Base-by-base conservation (phyloP, 2,329 filamentous ascomycete genomes). In the Cladophialophora yegresii region DNA sequence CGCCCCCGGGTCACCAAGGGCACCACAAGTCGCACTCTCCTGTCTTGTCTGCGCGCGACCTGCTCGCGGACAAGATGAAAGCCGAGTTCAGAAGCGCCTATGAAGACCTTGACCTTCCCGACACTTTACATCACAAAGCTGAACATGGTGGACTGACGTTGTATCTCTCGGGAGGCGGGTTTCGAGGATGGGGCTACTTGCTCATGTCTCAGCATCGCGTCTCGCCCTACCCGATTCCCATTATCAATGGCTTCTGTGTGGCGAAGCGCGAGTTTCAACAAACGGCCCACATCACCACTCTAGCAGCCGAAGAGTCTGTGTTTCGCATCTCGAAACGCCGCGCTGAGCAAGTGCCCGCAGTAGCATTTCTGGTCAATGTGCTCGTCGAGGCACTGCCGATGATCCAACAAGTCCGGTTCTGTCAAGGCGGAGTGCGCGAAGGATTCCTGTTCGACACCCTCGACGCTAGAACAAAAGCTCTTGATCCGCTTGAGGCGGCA, bases 151-250 rank as follows among this genome's bases (percentile, higher is more conserved):
- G 84, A 4, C 81, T 92, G 63, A 86, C 89, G 36, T 81, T 96
- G 8, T 96, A 93, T 74, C 86, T 97, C 63, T 96, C 90, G 67
- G 93, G 93, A 50, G 93, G 93, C 26, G 93, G 93, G 0, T 96
- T 96, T 74, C 83, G 93, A 40, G 93, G 93, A 16, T 96, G 96
- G 82, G 93, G 92, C 6, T 96, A 91, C 76, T 87, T 96, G 73
- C 82, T 96, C 58, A 93, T 96, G 89, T 87, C 89, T 73, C 84
- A 85, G 69, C 90, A 93, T 71, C 77, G 81, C 5, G 84, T 91
- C 50, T 80, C 84, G 60, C 91, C 91, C 0, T 97, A 96, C 74
- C 93, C 93, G 0, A 89, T 96, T 28, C 86, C 91, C 0, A 87
- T 89, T 22, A 89, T 95, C 75, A 93, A 92, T 67, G 88, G 90